Evolutionary conservation across 306 rosid genomes (phyloP), one percentile per base, ranked within the genome.

Genomic region (Cotoneaster glaucophyllus): DNA sequence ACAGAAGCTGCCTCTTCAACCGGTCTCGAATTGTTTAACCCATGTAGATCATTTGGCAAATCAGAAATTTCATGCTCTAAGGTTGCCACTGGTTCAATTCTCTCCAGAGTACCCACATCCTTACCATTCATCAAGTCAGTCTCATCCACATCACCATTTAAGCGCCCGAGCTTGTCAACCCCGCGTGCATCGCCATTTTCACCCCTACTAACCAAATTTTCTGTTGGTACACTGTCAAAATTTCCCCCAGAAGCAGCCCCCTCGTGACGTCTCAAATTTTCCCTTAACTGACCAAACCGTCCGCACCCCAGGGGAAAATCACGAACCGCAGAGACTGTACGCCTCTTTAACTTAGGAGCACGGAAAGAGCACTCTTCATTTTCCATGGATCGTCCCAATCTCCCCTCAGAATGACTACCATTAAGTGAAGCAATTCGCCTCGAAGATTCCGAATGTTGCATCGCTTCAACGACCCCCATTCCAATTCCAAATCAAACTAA

Each of bases 261-360:
- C 12, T 41, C 44, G 3, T 13, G 19, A 17, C 2, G 8, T 50
- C 56, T 17, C 56, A 50, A 50, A 50, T 50, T 50, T 2, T 41
- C 12, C 11, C 12, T 41, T 6, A 64, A 6, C 45, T 14, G 75
- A 69, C 57, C 80, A 80, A 15, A 15, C 6, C 81, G 87, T 75
- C 98, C 98, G 83, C 98, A 94, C 14, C 86, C 93, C 2, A 78
- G 84, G 3, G 98, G 97, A 74, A 78, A 94, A 80, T 92, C 92
- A 3, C 97, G 97, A 82, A 85, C 22, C 10, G 96, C 90, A 32
- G 86, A 90, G 74, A 87, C 76, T 77, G 62, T 80, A 14, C 88
- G 92, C 58, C 80, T 76, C 80, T 87, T 90, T 76, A 68, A 85
- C 80, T 75, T 62, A 11, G 82, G 75, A 25, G 58, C 19, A 22